phyloP scores from a whole-genome alignment of 1,139 yeast genomes.

The Sugiyamaella grinbergsii region DNA sequence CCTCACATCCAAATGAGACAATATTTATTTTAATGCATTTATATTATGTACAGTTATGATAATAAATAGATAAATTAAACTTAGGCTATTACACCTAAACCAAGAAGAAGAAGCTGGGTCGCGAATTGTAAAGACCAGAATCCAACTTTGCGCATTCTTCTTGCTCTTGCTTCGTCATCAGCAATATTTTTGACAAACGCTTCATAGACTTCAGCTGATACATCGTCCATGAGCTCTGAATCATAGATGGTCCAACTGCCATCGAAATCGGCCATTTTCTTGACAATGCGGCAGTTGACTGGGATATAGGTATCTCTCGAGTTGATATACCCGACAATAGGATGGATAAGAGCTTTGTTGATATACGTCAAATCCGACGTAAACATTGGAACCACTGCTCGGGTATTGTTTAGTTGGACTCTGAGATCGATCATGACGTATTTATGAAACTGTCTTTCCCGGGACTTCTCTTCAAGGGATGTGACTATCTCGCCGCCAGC shows the following conservation, averaged over 20 bases:
- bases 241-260: slow-evolving; percentile 98
- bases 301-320: slow-evolving; percentile 88
- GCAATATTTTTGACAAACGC: slow-evolving; percentile 87
- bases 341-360: slow-evolving; percentile 87
- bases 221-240: slow-evolving; percentile 85
- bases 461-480: slow-evolving; percentile 38
- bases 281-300: slow-evolving; percentile 79
- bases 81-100: slow-evolving; percentile 65
- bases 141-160: slow-evolving; percentile 79
- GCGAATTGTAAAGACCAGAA: slow-evolving; percentile 91
- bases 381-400: slow-evolving; percentile 86
- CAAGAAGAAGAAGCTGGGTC: slow-evolving; percentile 77
- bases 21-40: slow-evolving; percentile 17
- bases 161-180: slow-evolving; percentile 75
- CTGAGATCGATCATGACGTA: slow-evolving; percentile 78
- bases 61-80: slow-evolving; percentile 8
- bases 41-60: slow-evolving; percentile 9
- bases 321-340: slow-evolving; percentile 93
- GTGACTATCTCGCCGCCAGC: slow-evolving; percentile 32
- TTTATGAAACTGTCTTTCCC: slow-evolving; percentile 44
- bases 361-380: slow-evolving; percentile 81
- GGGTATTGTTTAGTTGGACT: slow-evolving; percentile 75
- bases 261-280: slow-evolving; percentile 76
- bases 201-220: slow-evolving; percentile 86
- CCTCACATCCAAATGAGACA: too few relatives aligned